phyloP scores from a whole-genome alignment of 176 grass and related monocot species.

The Bolboschoenus planiculmis region DNA sequence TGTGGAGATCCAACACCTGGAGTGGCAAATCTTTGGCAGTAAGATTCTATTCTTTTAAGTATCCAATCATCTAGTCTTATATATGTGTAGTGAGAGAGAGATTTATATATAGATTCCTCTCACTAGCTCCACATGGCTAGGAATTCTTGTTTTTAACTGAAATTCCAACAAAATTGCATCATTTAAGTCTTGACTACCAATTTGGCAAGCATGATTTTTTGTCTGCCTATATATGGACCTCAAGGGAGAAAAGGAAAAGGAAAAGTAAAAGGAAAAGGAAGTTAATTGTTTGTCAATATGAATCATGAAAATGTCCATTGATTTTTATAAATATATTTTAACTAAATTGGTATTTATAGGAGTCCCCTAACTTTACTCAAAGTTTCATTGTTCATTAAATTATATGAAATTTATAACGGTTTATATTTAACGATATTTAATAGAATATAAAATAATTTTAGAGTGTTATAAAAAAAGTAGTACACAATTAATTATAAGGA shows the following conservation, averaged over 20 bases:
- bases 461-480: no score
- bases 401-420: not conserved
- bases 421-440: not conserved
- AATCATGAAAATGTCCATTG: not conserved
- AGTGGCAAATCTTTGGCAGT: slow-evolving; percentile 16
- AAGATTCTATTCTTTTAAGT: slow-evolving; percentile 17
- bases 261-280: not conserved
- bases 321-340: no score
- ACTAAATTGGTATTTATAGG: no score
- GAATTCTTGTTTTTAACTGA: not conserved
- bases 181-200: not conserved
- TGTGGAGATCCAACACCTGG: not conserved
- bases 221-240: not conserved
- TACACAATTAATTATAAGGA: no score
- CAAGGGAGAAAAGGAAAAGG: not conserved
- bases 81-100: not conserved
- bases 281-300: not conserved
- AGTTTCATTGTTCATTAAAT: no score
- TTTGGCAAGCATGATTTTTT: not conserved
- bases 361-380: no score
- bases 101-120: not conserved
- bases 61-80: not conserved
- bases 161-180: not conserved
- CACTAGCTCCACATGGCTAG: slow-evolving; percentile 1
- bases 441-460: not conserved